phyloP scores from a whole-genome alignment of 129 eudicot species.

The Heracleum sosnowskyi region DNA sequence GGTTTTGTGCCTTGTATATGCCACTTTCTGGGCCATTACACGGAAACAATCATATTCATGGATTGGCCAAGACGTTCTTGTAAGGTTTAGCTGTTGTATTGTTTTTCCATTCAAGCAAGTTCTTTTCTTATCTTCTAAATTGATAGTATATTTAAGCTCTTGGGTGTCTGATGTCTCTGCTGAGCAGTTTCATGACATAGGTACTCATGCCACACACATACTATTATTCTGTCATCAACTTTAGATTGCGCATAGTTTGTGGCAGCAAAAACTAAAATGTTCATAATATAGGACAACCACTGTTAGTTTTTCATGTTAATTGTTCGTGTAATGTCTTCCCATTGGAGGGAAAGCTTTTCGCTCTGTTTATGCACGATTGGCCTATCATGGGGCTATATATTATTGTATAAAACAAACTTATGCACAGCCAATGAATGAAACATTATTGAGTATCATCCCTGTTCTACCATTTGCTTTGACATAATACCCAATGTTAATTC shows the following conservation, averaged over 20 bases:
- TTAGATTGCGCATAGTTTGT: too few species aligned
- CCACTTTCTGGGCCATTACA: slow-evolving; percentile 59
- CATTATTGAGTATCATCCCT: too few species aligned
- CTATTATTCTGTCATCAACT: background rate
- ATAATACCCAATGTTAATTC: background rate
- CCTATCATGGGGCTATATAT: background rate
- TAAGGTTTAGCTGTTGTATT: slow-evolving; percentile 32
- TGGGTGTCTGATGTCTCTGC: background rate
- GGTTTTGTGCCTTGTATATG: slow-evolving; percentile 47
- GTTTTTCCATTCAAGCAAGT: background rate
- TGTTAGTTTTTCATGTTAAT: background rate
- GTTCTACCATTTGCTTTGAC: background rate
- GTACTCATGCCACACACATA: background rate
- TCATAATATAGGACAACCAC: background rate
- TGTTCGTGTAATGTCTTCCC: too few species aligned
- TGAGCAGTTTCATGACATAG: background rate
- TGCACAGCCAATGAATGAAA: too few species aligned
- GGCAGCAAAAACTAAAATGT: background rate
- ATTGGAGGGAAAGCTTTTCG: background rate
- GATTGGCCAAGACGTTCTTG: slow-evolving; percentile 94
- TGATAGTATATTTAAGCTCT: background rate
- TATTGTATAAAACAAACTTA: too few species aligned
- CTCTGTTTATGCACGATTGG: background rate
- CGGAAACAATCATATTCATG: slow-evolving; percentile 68
- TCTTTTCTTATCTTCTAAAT: background rate